Base-by-base conservation (phyloP, 176 grass and related monocot genomes). In the Ensete glaucum region DNA sequence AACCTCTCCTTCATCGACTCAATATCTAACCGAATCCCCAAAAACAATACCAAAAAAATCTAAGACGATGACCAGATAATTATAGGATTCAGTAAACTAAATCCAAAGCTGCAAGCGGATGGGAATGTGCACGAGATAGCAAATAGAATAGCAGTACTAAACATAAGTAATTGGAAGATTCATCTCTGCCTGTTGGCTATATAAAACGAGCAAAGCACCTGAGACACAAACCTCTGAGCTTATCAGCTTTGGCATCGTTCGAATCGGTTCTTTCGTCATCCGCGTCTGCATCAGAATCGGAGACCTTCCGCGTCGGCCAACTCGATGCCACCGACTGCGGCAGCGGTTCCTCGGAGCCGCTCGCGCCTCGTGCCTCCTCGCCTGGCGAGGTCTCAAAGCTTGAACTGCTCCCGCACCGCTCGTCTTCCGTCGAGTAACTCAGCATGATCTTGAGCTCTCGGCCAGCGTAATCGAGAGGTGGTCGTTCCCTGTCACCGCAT, bases 1-100 rank as follows among this genome's bases (percentile, higher is more conserved):
- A 99, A 91, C 77, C 88, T 78, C 90, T 94, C 95, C 95, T 94
- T 99, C 95, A 94, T 99, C 86, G 86, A 79, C 69, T 94, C 95
- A 78, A 75, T 81, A 50, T 99, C 95, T 99, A 76, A 22, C 8
- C 60, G 17, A 34, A 64, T n/a, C 22, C 9, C 67, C 20, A 74
- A 19, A 66, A 72, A 50, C 62, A 52, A 72, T 25, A 50, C 62
- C 53, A 34, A 17, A 48, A 48, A 73, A 65, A 17, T 43, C 6
- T 9, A 77, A 13, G 58, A 27, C 27, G 34, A 56, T 43, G 50
- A 66, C 17, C 3, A 29, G 11, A 23, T 63, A 51, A 19, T 60
- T 3, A 52, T 14, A 17, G 9, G 16, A 51, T n/a, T 50, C 9
- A 51, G 1, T 66, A 24, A 24, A 68, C 50, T 48, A 80, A 73